Evolutionary conservation across 164 flowering plant species (phyloP).

Genomic region (Aristolochia fimbriata): DNA sequence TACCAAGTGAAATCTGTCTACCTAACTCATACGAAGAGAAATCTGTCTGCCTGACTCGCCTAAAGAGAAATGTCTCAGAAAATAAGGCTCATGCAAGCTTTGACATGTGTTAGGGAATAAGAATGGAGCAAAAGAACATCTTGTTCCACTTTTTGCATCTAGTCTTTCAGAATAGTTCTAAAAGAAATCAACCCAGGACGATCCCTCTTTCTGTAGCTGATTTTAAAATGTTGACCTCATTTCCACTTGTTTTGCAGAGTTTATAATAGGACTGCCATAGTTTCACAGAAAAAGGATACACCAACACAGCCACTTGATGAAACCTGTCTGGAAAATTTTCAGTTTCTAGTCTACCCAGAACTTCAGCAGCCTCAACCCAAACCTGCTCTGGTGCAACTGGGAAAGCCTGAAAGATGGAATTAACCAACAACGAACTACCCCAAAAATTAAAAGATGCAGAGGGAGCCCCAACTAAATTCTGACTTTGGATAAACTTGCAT

Average conservation of each 20-base stretch:
- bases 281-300: conserved; percentile 60
- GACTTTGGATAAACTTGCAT: conserved; percentile 26
- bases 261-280: conserved; percentile 53
- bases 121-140: too few species aligned
- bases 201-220: conserved; percentile 29
- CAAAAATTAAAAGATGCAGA: conserved; percentile 43
- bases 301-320: conserved; percentile 40
- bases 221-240: conserved; percentile 18
- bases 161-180: too few species aligned
- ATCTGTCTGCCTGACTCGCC: too few species aligned
- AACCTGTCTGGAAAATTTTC: conserved; percentile 38
- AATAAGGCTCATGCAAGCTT: too few species aligned
- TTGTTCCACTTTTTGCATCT: too few species aligned
- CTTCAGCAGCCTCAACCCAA: conserved; percentile 58
- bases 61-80: too few species aligned
- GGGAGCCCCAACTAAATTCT: conserved; percentile 5
- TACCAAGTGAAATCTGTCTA: too few species aligned
- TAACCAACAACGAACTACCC: conserved; percentile 54
- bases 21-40: too few species aligned
- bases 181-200: too few species aligned
- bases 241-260: conserved; percentile 18
- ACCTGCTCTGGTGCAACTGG: conserved; percentile 65
- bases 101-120: too few species aligned
- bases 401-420: conserved; percentile 42
- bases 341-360: conserved; percentile 28